phyloP scores from a whole-genome alignment of 2,329 filamentous ascomycete genomes.

The Penicillium sp. region DNA sequence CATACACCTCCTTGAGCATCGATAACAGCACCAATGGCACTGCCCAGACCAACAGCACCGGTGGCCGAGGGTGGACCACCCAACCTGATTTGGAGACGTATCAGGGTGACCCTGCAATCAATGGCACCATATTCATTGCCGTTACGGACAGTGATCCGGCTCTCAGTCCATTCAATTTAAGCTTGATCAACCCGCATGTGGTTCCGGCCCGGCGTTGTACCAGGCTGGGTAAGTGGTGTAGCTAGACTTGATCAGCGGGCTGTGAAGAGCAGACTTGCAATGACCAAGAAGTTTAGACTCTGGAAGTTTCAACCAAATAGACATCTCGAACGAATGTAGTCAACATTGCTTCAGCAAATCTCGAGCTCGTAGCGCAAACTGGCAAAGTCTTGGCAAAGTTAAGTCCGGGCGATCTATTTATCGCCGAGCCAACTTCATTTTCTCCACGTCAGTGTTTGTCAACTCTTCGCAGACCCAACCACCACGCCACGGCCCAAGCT shows the following conservation, averaged over 20 bases:
- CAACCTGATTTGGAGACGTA: conserved; percentile 73
- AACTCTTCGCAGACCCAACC: background rate
- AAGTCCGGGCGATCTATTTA: conserved; percentile 6
- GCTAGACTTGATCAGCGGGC: background rate
- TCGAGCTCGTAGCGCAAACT: background rate
- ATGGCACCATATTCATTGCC: conserved; percentile 78
- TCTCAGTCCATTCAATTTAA: conserved; percentile 76
- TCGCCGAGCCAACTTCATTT: conserved; percentile 13
- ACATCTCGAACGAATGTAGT: background rate
- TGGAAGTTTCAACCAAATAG: background rate
- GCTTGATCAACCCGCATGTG: conserved; percentile 73
- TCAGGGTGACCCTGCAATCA: conserved; percentile 67
- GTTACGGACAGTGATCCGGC: conserved; percentile 69
- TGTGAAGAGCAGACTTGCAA: background rate
- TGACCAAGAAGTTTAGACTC: background rate
- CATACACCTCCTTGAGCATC: conserved; percentile 64
- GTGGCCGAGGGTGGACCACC: conserved; percentile 63
- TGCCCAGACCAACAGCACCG: conserved; percentile 6
- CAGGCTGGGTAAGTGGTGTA: conserved; percentile 66
- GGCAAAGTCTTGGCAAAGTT: background rate
- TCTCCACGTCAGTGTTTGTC: conserved; percentile 11
- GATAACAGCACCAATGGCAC: conserved; percentile 47
- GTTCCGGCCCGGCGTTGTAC: conserved; percentile 69
- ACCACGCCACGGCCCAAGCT: background rate
- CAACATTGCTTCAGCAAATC: no score